Conservation (phyloP, 768 basidiomycete species). For the Trametes gibbosa region DNA sequence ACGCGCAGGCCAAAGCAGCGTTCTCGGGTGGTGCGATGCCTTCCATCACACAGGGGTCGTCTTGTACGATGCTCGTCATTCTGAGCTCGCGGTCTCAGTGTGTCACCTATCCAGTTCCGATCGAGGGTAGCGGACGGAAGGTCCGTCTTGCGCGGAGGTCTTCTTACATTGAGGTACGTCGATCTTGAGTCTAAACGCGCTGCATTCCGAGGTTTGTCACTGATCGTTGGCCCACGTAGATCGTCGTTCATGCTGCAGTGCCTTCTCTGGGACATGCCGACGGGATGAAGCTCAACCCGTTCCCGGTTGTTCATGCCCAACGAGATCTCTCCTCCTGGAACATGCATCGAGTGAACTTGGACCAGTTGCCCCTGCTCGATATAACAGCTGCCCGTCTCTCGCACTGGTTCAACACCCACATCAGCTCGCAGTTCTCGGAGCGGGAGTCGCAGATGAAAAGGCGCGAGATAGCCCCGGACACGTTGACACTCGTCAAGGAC, state of each 20-base stretch:
- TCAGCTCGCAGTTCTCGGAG: conserved; percentile 31
- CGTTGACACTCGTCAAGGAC: conserved; percentile 34
- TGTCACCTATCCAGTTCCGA: conserved; percentile 43
- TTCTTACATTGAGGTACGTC: conserved; percentile 41
- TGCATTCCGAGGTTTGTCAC: too few species aligned
- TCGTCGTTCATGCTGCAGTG: conserved; percentile 22
- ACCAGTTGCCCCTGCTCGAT: conserved; percentile 34
- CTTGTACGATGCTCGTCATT: conserved; percentile 30
- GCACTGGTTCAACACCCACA: conserved; percentile 35
- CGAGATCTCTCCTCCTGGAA: conserved; percentile 28
- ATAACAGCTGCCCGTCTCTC: conserved; percentile 10
- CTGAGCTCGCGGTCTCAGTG: conserved; percentile 27
- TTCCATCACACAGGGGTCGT: conserved; percentile 26
- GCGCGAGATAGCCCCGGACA: conserved; percentile 25
- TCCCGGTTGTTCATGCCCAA: conserved; percentile 26
- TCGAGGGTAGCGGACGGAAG: conserved; percentile 35
- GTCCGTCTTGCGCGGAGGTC: conserved; percentile 54
- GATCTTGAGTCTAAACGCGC: not conserved
- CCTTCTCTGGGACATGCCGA: conserved; percentile 16
- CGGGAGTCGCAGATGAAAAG: conserved; percentile 28
- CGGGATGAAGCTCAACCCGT: conserved; percentile 24
- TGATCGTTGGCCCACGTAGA: conserved; percentile 31
- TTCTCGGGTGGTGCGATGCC: conserved; percentile 17
- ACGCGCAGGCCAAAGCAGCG: not conserved
- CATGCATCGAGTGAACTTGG: conserved; percentile 40